Conservation (phyloP, 164 flowering plant genomes). For the Sextonia rubra region DNA sequence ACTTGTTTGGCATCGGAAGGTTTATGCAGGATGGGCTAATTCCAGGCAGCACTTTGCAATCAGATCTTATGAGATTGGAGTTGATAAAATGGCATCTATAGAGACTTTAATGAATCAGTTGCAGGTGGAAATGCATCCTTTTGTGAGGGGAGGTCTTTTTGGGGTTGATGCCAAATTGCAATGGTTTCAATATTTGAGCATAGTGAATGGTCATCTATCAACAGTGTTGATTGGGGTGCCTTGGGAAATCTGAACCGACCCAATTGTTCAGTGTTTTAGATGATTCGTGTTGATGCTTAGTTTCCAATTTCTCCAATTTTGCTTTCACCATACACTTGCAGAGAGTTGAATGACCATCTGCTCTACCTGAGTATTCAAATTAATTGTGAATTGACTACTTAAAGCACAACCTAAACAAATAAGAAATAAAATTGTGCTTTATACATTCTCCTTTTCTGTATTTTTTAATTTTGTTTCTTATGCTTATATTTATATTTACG, state of each 20-base stretch:
- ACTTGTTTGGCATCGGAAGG: slow-evolving; percentile 75
- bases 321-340: no score
- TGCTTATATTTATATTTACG: no score
- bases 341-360: neutral
- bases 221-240: neutral
- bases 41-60: slow-evolving; percentile 83
- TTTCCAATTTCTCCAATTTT: no score
- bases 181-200: neutral
- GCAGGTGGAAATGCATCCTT: slow-evolving; percentile 45
- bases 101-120: slow-evolving; percentile 96
- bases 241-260: no score
- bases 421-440: neutral
- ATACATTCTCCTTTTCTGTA: neutral
- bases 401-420: neutral
- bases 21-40: slow-evolving; percentile 85
- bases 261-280: neutral
- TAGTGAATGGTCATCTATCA: neutral
- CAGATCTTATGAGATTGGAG: slow-evolving; percentile 95
- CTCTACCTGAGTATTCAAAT: neutral
- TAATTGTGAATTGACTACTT: neutral
- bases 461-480: no score
- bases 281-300: no score
- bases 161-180: no score
- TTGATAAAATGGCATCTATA: slow-evolving; percentile 90
- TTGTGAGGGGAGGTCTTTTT: neutral